Base-by-base conservation (phyloP, 257 asterid species). In the Nicotiana undulata region DNA sequence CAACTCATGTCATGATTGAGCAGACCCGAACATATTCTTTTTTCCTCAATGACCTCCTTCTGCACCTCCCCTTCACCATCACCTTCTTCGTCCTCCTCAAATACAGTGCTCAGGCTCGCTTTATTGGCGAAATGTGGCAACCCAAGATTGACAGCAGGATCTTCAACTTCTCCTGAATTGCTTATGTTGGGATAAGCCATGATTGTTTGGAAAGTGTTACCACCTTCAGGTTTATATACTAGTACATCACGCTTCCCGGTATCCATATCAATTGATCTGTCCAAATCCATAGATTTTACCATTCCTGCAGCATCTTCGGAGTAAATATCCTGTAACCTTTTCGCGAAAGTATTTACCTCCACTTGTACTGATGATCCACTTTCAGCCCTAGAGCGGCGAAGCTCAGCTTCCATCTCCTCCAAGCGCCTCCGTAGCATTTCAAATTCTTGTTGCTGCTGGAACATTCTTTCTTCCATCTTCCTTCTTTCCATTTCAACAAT, bases 221-320 rank as follows among this genome's bases (percentile, higher is more conserved):
- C 52, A 28, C 61, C 52, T 52, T 85, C 88, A 65, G 87, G 58
- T 68, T 84, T 88, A 16, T 61, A 82, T 22, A 82, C 75, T 67
- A 82, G 76, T 53, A 56, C 78, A 22, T 86, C 89, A 4, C 52
- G 80, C 76, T 85, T 87, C 24, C 81, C 88, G 0, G 88, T 85
- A 29, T 91, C 98, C 88, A 95, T 64, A 77, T 95, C 99, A 9
- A 89, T 85, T 2, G 99, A 95, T 59, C 79, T 87, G 66, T 83
- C 93, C 87, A 95, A 84, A 86, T 95, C 99, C 99, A 95, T 95
- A 52, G 99, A 95, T 89, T 91, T 90, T 11, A 92, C 99, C 99
- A 95, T 95, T 37, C 91, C 97, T 0, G 95, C 79, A 79, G 95
- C 79, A 79, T 91, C 97, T 4, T 92, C 98, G 6, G 80, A 60